Evolutionary conservation across 1,284 basidiomycete genomes (phyloP).

Genomic region (Ceratobasidium sp.): DNA sequence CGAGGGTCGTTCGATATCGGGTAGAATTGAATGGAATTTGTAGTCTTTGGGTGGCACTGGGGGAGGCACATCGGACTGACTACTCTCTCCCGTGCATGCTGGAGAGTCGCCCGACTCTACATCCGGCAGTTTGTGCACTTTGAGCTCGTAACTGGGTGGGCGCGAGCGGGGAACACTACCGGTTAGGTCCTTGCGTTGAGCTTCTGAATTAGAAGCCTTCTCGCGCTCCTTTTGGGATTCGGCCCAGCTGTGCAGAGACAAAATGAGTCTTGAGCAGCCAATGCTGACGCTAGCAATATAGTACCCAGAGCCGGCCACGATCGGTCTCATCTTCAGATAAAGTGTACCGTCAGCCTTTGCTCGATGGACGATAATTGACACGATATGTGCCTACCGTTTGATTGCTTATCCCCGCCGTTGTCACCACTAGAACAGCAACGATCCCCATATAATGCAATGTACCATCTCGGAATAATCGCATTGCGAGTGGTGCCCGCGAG

Average conservation of each 20-base stretch:
- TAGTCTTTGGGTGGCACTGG: background rate
- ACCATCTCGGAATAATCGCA: conserved; percentile 25
- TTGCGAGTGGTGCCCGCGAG: background rate
- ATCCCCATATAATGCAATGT: conserved; percentile 15
- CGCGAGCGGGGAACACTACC: background rate
- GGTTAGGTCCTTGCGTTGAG: background rate
- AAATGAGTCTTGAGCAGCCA: conserved; percentile 26
- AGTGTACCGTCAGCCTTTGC: background rate
- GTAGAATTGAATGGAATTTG: background rate
- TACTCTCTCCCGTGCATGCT: background rate
- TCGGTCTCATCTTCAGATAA: background rate
- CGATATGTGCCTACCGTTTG: background rate
- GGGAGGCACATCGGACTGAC: background rate
- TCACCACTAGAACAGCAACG: conserved; percentile 13
- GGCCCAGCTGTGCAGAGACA: conserved; percentile 24
- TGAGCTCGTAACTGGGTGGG: conserved; percentile 4
- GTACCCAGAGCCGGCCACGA: conserved; percentile 18
- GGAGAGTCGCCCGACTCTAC: background rate
- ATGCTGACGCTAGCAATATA: conserved; percentile 23
- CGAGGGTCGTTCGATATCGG: conserved; percentile 26
- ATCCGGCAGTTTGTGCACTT: background rate
- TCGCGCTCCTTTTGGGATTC: background rate
- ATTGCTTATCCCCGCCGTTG: background rate
- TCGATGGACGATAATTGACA: background rate
- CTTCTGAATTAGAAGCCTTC: background rate